Percentiles rank a stretch among this genome's conserved stretches.
Evolutionary conservation across 495 filamentous ascomycete genomes (phyloP).

Genomic region (Letharia columbiana): DNA sequence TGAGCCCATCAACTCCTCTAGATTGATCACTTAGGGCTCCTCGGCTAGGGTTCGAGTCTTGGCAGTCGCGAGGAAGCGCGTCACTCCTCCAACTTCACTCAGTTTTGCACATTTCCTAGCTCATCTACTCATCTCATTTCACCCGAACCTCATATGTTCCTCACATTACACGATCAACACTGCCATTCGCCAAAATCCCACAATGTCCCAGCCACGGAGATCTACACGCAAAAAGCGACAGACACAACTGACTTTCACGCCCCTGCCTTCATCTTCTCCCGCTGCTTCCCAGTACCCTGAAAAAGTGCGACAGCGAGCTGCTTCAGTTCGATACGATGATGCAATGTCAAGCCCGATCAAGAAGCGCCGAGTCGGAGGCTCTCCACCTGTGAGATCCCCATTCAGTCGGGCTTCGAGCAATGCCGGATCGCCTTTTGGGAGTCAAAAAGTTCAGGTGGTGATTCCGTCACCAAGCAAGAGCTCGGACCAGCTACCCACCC

Average conservation of each 20-base stretch:
- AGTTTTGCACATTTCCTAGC: neutral
- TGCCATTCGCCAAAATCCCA: neutral
- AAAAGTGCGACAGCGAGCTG: slow-evolving; percentile 27
- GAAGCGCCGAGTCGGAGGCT: slow-evolving; percentile 6
- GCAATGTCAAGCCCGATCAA: slow-evolving; percentile 29
- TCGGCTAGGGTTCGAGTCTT: slow-evolving; percentile 4
- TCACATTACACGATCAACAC: neutral
- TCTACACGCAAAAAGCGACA: slow-evolving; percentile 31
- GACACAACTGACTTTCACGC: slow-evolving; percentile 40
- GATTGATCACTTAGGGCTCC: no score
- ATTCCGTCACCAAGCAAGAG: slow-evolving; percentile 13
- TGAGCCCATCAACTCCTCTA: no score
- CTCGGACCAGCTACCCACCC: slow-evolving; percentile 14
- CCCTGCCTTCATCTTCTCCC: slow-evolving; percentile 26
- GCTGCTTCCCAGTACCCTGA: slow-evolving; percentile 17
- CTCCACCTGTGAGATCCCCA: neutral
- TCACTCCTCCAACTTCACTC: neutral
- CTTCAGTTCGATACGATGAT: slow-evolving; percentile 36
- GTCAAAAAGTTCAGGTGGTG: neutral
- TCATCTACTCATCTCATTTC: neutral
- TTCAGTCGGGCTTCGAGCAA: slow-evolving; percentile 9
- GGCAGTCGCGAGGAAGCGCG: slow-evolving; percentile 6
- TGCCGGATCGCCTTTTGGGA: neutral
- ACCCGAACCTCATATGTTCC: neutral
- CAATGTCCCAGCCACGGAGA: slow-evolving; percentile 9